A percentile compares a stretch with the other conserved stretches of the same genome.
Conservation (phyloP, 1,139 yeast genomes). For the Zygoascus meyerae region DNA sequence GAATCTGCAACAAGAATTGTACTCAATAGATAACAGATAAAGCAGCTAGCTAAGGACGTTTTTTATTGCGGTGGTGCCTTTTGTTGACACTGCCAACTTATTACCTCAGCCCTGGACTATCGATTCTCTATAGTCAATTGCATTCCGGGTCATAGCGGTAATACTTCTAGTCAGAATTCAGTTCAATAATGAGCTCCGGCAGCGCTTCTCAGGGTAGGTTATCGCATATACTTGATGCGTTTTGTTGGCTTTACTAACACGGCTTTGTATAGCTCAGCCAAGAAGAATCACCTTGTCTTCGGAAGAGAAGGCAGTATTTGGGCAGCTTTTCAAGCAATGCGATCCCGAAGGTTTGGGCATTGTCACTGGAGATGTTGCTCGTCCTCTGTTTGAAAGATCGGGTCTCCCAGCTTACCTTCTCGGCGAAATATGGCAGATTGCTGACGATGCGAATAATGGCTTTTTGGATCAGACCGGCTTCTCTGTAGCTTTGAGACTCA, state of each 20-base stretch:
- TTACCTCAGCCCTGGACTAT: no score
- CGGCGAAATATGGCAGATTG: slow-evolving; percentile 92
- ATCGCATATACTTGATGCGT: not conserved
- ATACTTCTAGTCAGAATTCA: no score
- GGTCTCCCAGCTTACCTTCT: slow-evolving; percentile 72
- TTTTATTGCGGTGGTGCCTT: no score
- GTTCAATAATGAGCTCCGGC: no score
- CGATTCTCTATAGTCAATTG: no score
- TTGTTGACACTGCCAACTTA: no score
- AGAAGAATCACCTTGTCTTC: slow-evolving; percentile 43
- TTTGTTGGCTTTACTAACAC: not conserved
- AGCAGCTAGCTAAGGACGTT: no score
- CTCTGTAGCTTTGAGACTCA: slow-evolving; percentile 78
- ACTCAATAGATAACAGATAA: no score
- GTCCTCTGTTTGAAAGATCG: slow-evolving; percentile 77
- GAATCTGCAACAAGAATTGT: no score
- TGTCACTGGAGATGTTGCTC: slow-evolving; percentile 87
- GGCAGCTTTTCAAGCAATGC: slow-evolving; percentile 67
- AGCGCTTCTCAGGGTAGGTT: no score
- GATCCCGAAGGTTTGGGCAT: slow-evolving; percentile 77
- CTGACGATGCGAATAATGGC: slow-evolving; percentile 82
- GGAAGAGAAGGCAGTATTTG: slow-evolving; percentile 72
- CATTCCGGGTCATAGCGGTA: no score
- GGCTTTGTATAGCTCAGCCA: not conserved
- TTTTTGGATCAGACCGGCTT: slow-evolving; percentile 78